These are phyloP conservation scores for Gloeopeniophorella convolvens DNA, from an alignment of 768 basidiomycete genomes.

Conservation along the genomic window DNA sequence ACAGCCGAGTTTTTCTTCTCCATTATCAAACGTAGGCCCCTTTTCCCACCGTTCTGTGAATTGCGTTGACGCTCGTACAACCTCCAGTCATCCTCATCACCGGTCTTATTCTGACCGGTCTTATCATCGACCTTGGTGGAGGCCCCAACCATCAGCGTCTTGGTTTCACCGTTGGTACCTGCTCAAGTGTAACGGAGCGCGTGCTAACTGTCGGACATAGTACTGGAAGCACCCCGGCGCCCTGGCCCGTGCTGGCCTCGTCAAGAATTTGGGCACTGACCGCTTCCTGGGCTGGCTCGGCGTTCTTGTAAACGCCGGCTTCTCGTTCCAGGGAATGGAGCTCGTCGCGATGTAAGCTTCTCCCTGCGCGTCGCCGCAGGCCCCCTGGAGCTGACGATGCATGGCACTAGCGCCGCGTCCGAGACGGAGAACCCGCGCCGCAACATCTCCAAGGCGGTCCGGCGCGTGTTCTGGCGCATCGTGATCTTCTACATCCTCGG, in stretches of 20 bases:
- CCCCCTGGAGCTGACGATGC: background rate
- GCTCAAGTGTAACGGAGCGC: background rate
- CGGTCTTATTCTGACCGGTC: conserved; percentile 51
- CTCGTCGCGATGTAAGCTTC: conserved; percentile 54
- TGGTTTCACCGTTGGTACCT: conserved; percentile 51
- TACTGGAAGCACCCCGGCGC: conserved; percentile 73
- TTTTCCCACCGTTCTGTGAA: background rate
- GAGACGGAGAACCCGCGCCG: conserved; percentile 75
- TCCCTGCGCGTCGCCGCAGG: background rate
- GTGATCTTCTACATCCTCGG: conserved; percentile 73
- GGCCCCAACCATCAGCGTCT: conserved; percentile 60
- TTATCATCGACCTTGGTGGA: conserved; percentile 74
- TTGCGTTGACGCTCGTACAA: conserved; percentile 17
- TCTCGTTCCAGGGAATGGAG: conserved; percentile 77
- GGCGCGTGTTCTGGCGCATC: conserved; percentile 76
- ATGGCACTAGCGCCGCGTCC: conserved; percentile 52
- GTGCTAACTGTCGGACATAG: conserved; percentile 26
- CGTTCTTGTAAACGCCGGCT: conserved; percentile 50
- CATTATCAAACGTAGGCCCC: conserved; percentile 49
- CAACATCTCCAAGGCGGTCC: conserved; percentile 71
- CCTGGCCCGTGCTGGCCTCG: conserved; percentile 29
- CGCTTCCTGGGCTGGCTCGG: conserved; percentile 36
- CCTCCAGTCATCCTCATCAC: conserved; percentile 57
- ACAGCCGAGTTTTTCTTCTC: conserved; percentile 60
- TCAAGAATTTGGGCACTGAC: conserved; percentile 30